Percentiles rank a stretch among this genome's conserved stretches.
phyloP scores from a whole-genome alignment of 139 green algal species.

The Nannochloris sp. region DNA sequence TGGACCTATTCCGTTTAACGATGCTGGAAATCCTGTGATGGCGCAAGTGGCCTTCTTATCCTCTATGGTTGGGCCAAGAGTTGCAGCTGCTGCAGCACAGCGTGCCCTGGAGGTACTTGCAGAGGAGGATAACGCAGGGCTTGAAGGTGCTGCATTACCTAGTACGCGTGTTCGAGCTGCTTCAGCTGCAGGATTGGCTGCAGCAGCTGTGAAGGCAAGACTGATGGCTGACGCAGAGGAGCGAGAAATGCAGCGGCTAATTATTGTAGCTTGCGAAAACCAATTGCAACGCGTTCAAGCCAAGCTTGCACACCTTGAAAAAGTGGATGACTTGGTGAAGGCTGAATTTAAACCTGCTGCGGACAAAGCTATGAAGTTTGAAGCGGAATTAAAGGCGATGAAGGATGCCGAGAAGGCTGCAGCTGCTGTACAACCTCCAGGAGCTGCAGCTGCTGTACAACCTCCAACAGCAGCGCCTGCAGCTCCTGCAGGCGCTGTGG shows the following conservation, averaged over 20 bases:
- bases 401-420: too few species aligned
- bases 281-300: conserved; percentile 19
- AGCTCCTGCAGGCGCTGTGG: too few species aligned
- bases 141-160: conserved; percentile 1
- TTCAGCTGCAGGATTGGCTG: conserved; percentile 45
- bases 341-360: conserved; percentile 6
- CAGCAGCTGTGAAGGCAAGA: conserved; percentile 54
- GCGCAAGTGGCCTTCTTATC: conserved; percentile 73
- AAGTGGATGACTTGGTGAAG: conserved; percentile 19
- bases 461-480: too few species aligned
- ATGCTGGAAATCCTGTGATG: conserved; percentile 77
- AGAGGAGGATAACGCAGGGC: conserved; percentile 38
- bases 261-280: conserved; percentile 32
- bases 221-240: conserved; percentile 68
- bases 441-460: too few species aligned
- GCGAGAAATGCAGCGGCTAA: conserved; percentile 63
- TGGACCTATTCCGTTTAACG: conserved; percentile 59
- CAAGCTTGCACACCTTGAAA: conserved; percentile 33
- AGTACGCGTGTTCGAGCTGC: conserved; percentile 32
- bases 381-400: not conserved
- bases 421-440: too few species aligned
- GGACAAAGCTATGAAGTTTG: not conserved
- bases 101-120: conserved; percentile 67
- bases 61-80: conserved; percentile 62
- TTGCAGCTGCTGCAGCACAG: conserved; percentile 78